Evolutionary conservation across 2,329 filamentous ascomycete genomes (phyloP), one percentile per base, ranked within the genome.

Genomic region (Epichloe coenophiala): DNA sequence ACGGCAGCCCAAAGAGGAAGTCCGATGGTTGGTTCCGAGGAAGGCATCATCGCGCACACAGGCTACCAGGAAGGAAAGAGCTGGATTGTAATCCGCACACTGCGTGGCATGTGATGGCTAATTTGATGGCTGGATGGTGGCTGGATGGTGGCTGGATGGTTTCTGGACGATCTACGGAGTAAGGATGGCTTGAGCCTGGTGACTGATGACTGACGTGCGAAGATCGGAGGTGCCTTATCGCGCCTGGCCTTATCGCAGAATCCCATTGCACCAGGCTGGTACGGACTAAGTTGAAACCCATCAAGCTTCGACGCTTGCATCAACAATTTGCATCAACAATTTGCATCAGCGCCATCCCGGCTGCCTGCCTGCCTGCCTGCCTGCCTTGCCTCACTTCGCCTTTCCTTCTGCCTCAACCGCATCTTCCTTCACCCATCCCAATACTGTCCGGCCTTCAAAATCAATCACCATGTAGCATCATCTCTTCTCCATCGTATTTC

Each of bases 391-490:
- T 21, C 27, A 33, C n/a, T 21, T 35, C n/a, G 42, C 27, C 17
- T 36, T 36, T 21, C 21, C 40, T 9, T 38, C 40, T 44, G 9
- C 31, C 35, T 45, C 27, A 19, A 33, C 33, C 40, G 27, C 23
- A 39, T 48, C 44, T 46, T 9, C 47, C 44, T 13, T 47, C 45
- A 31, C 12, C 45, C n/a, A 17, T 36, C 41, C 12, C 33, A 6
- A 8, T 27, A 19, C 17, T 17, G 23, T 40, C 19, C 17, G 7
- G 40, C 36, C 5, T 13, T n/a, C 31, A 4, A 49, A 31, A 15
- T 39, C 19, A n/a, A 47, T 49, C 47, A 47, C 13, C 51, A 52
- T 52, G 51, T 52, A 52, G 51, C 38, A 35, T 48, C 47, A 42
- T 46, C 42, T 23, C 8, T 41, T 41, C 9, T n/a, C n/a, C 33